phyloP scores from a whole-genome alignment of 1,139 yeast species.

The Candida sp. region DNA sequence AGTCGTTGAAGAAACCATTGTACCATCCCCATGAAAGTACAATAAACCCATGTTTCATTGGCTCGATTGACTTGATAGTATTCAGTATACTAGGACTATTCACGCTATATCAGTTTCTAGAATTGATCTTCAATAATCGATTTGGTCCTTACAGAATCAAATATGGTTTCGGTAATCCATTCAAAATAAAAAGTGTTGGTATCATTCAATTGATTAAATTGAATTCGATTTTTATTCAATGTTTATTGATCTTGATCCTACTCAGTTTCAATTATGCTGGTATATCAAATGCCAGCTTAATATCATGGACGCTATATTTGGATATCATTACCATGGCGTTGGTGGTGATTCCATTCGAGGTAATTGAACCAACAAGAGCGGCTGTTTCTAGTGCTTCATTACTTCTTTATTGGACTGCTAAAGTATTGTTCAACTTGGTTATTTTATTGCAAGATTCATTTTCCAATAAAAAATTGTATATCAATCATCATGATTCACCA shows the following conservation, averaged over 20 bases:
- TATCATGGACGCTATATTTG: slow-evolving; percentile 7
- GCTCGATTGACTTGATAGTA: slow-evolving; percentile 13
- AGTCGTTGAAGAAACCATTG: slow-evolving; percentile 18
- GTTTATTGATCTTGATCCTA: slow-evolving; percentile 14
- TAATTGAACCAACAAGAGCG: slow-evolving; percentile 26
- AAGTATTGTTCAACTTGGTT: slow-evolving; percentile 12
- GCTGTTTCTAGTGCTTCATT: slow-evolving; percentile 23
- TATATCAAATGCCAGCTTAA: slow-evolving; percentile 7
- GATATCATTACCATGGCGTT: slow-evolving; percentile 9
- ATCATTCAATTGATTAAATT: slow-evolving; percentile 19
- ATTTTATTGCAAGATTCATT: slow-evolving; percentile 23
- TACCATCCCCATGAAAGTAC: slow-evolving; percentile 21
- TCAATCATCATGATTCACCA: slow-evolving; percentile 11
- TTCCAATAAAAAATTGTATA: slow-evolving; percentile 21
- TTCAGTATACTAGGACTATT: slow-evolving; percentile 10
- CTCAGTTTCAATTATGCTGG: slow-evolving; percentile 11
- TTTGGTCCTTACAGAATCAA: slow-evolving; percentile 25
- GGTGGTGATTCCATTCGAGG: slow-evolving; percentile 27
- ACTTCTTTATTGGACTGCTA: slow-evolving; percentile 25
- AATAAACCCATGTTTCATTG: slow-evolving; percentile 30
- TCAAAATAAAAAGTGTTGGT: slow-evolving; percentile 25
- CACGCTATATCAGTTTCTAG: slow-evolving; percentile 15
- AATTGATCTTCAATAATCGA: slow-evolving; percentile 15
- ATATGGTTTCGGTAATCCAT: slow-evolving; percentile 28
- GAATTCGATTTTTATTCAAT: slow-evolving; percentile 20